Percentiles rank a stretch among this genome's conserved stretches.
Evolutionary conservation across 1,284 basidiomycete genomes (phyloP).

Genomic region (Laetiporus sulphureus): DNA sequence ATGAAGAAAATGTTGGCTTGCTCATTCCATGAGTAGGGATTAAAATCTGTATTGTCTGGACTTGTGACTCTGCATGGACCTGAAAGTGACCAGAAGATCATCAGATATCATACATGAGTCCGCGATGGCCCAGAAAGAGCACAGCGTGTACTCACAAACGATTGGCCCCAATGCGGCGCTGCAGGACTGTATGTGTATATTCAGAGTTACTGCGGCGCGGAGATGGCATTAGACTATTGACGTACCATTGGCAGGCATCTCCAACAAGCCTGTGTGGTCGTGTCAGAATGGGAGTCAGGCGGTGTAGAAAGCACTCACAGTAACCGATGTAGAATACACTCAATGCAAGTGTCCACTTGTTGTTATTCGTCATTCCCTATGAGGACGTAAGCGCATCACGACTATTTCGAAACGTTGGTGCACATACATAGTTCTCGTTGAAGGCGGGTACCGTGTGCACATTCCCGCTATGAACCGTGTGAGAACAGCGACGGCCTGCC

Average conservation of each 20-base stretch:
- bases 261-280: slow-evolving; percentile 36
- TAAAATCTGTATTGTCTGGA: slow-evolving; percentile 38
- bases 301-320: slow-evolving; percentile 29
- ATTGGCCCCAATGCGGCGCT: slow-evolving; percentile 49
- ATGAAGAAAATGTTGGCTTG: slow-evolving; percentile 69
- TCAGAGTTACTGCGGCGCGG: too few species aligned
- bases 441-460: slow-evolving; percentile 44
- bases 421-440: slow-evolving; percentile 44
- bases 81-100: too few species aligned
- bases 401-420: too few species aligned
- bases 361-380: slow-evolving; percentile 42
- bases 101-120: too few species aligned
- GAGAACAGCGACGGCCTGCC: neutral
- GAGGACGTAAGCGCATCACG: too few species aligned
- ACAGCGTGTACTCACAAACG: slow-evolving; percentile 50
- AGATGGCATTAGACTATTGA: too few species aligned
- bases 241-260: slow-evolving; percentile 54
- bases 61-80: slow-evolving; percentile 46
- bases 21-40: slow-evolving; percentile 62
- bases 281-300: neutral
- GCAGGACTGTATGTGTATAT: too few species aligned
- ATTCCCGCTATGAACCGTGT: slow-evolving; percentile 35
- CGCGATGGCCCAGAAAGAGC: too few species aligned
- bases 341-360: slow-evolving; percentile 47
- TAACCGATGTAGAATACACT: slow-evolving; percentile 56